These are phyloP conservation scores for Meira miltonrushii DNA, from an alignment of 1,284 basidiomycete genomes.

Conservation along the genomic window DNA sequence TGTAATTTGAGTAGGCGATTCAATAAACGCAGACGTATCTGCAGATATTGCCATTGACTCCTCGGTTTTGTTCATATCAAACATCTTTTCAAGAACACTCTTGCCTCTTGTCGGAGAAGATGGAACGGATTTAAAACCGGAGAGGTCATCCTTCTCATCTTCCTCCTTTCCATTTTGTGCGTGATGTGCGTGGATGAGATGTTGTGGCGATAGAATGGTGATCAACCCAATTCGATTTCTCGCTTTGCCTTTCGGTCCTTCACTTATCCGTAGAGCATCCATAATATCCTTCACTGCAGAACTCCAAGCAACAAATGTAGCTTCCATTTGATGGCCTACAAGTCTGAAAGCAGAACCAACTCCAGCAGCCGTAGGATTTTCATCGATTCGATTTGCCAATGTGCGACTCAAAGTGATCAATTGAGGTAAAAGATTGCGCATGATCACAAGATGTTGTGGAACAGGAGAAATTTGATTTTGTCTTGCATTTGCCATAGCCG, in stretches of 20 bases:
- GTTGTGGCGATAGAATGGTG: conserved; percentile 14
- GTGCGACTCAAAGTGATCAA: conserved; percentile 47
- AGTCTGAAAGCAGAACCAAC: conserved; percentile 40
- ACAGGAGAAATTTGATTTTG: not conserved
- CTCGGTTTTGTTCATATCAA: too few relatives aligned
- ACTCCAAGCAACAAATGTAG: conserved; percentile 45
- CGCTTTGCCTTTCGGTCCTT: conserved; percentile 33
- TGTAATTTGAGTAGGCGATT: not conserved
- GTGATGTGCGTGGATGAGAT: too few relatives aligned
- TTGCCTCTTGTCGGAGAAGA: not conserved
- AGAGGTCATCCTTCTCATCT: too few relatives aligned
- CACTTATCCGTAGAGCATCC: conserved; percentile 26
- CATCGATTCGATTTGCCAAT: conserved; percentile 41
- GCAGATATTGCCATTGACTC: not conserved
- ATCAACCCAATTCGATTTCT: conserved; percentile 34
- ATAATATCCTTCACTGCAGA: conserved; percentile 22
- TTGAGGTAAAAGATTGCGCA: conserved; percentile 41
- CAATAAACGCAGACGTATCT: not conserved
- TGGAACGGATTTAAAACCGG: not conserved
- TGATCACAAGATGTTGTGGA: conserved; percentile 30
- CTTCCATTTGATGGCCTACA: conserved; percentile 36
- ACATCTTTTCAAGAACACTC: too few relatives aligned
- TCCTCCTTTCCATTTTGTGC: too few relatives aligned
- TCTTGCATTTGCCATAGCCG: not conserved
- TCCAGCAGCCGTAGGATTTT: conserved; percentile 43